Conservation (phyloP, 345 rosid genomes). For the Lepidium didymum region DNA sequence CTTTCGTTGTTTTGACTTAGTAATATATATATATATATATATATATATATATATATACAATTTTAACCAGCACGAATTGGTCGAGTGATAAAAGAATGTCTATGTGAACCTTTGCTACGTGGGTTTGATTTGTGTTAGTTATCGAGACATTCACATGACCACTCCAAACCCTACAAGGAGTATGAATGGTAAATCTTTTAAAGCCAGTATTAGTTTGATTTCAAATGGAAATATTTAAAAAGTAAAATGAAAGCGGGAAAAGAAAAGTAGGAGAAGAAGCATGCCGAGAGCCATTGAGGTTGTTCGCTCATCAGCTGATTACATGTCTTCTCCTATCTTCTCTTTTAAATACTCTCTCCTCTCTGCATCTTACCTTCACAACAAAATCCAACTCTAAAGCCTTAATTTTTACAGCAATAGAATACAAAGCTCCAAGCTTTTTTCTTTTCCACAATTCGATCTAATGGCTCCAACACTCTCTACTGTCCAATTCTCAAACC, state of each 20-base stretch:
- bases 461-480: slow-evolving; percentile 33
- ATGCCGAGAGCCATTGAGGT: slow-evolving; percentile 26
- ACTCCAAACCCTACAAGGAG: too few species aligned
- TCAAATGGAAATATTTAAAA: not conserved
- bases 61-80: too few species aligned
- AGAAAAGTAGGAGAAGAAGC: slow-evolving; percentile 21
- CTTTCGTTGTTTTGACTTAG: too few species aligned
- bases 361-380: slow-evolving; percentile 11
- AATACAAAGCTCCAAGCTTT: not conserved
- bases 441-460: too few species aligned
- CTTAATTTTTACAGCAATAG: not conserved
- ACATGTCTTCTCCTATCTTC: slow-evolving; percentile 10
- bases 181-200: too few species aligned
- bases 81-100: too few species aligned
- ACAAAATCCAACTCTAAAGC: not conserved
- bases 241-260: slow-evolving; percentile 15
- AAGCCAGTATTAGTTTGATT: not conserved
- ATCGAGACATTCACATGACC: too few species aligned
- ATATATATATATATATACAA: too few species aligned
- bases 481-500: slow-evolving; percentile 2
- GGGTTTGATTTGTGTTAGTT: too few species aligned
- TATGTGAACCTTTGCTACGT: too few species aligned
- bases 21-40: too few species aligned
- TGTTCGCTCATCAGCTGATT: slow-evolving; percentile 23
- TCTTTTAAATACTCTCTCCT: slow-evolving; percentile 22